Conservation (phyloP, 208 protist species). For the Acanthamoeba triangularis region DNA sequence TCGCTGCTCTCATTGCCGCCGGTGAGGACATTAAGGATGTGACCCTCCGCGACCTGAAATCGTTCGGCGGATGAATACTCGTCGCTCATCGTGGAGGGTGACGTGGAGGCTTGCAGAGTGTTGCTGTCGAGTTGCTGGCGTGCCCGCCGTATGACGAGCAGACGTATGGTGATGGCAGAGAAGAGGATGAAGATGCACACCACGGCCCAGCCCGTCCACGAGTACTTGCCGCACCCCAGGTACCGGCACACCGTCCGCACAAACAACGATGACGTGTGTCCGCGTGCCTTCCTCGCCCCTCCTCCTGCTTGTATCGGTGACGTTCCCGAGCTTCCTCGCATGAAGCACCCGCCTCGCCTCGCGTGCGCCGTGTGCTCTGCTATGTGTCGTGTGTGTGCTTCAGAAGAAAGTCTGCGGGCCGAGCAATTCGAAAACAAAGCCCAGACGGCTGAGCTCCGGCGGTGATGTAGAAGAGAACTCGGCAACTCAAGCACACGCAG, state of each 20-base stretch:
- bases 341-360: neutral
- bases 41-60: neutral
- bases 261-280: neutral
- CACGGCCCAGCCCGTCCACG: slow-evolving; percentile 30
- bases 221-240: neutral
- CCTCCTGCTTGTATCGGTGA: neutral
- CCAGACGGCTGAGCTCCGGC: no score
- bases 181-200: slow-evolving; percentile 41
- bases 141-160: neutral
- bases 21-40: neutral
- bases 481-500: no score
- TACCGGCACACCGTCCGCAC: neutral
- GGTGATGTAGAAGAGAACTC: no score
- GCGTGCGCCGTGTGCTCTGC: no score
- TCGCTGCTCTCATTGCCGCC: neutral
- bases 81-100: neutral
- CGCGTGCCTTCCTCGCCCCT: neutral
- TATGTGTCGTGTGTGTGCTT: no score
- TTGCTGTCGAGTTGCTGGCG: neutral
- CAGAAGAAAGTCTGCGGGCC: no score
- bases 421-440: no score
- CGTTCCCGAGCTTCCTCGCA: neutral
- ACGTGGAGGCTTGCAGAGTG: neutral
- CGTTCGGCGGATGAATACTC: neutral
- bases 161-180: slow-evolving; percentile 5